phyloP scores from a whole-genome alignment of 768 basidiomycete species.

The Phanerochaete carnosa region DNA sequence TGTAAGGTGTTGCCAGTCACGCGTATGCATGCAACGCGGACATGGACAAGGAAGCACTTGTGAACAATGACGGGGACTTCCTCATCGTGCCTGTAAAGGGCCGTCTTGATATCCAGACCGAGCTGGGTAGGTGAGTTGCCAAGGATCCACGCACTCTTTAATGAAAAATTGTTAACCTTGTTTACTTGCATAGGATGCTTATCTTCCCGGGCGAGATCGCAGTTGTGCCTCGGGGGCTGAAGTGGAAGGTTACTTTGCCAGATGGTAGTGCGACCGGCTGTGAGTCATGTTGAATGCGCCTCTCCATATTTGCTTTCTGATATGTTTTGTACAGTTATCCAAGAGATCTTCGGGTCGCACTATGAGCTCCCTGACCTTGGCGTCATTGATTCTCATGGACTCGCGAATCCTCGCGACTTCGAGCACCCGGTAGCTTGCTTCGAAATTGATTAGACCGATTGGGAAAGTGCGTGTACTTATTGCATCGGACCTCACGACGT shows the following conservation, averaged over 20 bases:
- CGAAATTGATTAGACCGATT: slow-evolving; percentile 58
- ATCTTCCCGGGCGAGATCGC: slow-evolving; percentile 60
- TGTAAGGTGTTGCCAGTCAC: slow-evolving; percentile 61
- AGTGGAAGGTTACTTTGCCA: slow-evolving; percentile 56
- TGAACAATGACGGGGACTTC: slow-evolving; percentile 64
- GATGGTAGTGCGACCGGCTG: slow-evolving; percentile 63
- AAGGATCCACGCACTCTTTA: neutral
- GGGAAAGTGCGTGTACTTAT: slow-evolving; percentile 49
- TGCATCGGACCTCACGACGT: too few species aligned
- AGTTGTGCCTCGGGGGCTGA: slow-evolving; percentile 64
- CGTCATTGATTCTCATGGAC: slow-evolving; percentile 60
- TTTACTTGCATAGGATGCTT: slow-evolving; percentile 56
- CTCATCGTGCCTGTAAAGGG: slow-evolving; percentile 67
- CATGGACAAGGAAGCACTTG: slow-evolving; percentile 60
- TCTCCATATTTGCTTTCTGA: neutral
- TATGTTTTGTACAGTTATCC: slow-evolving; percentile 40
- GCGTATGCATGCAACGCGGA: slow-evolving; percentile 56
- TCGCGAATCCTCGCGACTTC: slow-evolving; percentile 64
- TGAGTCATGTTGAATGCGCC: slow-evolving; percentile 19
- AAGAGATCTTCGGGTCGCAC: slow-evolving; percentile 62
- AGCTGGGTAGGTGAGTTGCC: slow-evolving; percentile 55
- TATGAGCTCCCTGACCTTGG: slow-evolving; percentile 64
- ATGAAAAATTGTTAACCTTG: too few species aligned
- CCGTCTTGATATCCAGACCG: slow-evolving; percentile 64
- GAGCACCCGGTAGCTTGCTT: slow-evolving; percentile 60